Percentiles rank a stretch among this genome's conserved stretches.
Evolutionary conservation across 371 early-diverging fungal genomes (phyloP).

Genomic region (Gilbertella persicaria): DNA sequence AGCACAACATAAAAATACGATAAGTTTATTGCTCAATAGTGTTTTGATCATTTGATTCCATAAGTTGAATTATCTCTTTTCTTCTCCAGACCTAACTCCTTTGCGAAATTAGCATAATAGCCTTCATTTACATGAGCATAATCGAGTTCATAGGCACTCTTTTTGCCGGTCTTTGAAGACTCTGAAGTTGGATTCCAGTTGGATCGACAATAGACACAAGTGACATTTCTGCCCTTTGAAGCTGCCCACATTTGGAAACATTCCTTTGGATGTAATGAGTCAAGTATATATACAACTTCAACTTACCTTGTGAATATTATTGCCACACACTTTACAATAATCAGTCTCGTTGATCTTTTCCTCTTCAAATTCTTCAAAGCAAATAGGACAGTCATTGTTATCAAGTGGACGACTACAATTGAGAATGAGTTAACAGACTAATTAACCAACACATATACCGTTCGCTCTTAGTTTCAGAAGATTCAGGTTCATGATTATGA

Average conservation of each 20-base stretch:
- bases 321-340: conserved; percentile 37
- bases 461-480: background rate
- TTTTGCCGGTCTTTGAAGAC: background rate
- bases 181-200: conserved; percentile 17
- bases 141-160: conserved; percentile 1
- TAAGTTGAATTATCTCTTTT: conserved; percentile 29
- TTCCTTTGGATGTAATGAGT: background rate
- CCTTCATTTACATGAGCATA: conserved; percentile 9
- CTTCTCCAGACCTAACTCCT: conserved; percentile 17
- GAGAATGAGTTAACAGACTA: background rate
- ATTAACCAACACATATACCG: conserved; percentile 4
- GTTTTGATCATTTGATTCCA: too few relatives aligned
- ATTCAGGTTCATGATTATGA: background rate
- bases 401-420: conserved; percentile 31
- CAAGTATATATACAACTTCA: too few relatives aligned
- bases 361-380: conserved; percentile 41
- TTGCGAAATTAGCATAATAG: conserved; percentile 29
- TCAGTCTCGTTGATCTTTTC: conserved; percentile 13
- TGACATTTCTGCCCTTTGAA: conserved; percentile 13
- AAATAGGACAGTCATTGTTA: conserved; percentile 43
- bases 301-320: conserved; percentile 41
- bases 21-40: too few relatives aligned
- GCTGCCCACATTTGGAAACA: conserved; percentile 34
- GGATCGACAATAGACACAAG: conserved; percentile 45
- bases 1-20: too few relatives aligned